These are phyloP conservation scores for Aureobasidium sp. DNA, from an alignment of 2,329 filamentous ascomycete species.

Conservation along the genomic window DNA sequence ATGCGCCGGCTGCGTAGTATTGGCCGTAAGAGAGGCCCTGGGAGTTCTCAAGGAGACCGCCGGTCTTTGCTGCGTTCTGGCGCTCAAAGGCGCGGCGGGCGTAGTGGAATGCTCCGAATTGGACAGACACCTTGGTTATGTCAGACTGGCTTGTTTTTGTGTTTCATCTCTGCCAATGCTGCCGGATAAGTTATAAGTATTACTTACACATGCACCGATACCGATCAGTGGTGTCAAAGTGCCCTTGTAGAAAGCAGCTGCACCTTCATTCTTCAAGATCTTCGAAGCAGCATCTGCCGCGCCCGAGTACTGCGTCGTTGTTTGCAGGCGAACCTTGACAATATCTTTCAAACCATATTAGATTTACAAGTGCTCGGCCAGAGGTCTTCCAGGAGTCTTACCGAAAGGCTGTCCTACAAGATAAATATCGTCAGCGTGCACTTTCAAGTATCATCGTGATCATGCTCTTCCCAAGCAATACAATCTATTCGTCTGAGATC, in stretches of 20 bases:
- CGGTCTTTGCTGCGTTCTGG: slow-evolving; percentile 50
- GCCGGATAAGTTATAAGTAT: background rate
- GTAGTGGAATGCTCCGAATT: slow-evolving; percentile 95
- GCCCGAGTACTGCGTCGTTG: slow-evolving; percentile 69
- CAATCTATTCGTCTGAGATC: too few relatives aligned
- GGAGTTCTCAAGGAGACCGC: slow-evolving; percentile 27
- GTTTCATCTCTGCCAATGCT: background rate
- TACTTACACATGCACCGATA: slow-evolving; percentile 80
- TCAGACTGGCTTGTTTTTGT: background rate
- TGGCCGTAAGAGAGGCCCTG: slow-evolving; percentile 66
- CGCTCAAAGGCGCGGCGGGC: slow-evolving; percentile 80
- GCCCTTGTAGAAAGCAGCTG: slow-evolving; percentile 94
- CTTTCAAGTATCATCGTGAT: background rate
- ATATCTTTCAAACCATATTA: slow-evolving; percentile 56
- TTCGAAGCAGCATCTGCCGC: slow-evolving; percentile 73
- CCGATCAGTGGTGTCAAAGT: slow-evolving; percentile 90
- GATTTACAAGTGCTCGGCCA: background rate
- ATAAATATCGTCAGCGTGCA: background rate
- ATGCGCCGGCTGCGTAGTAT: slow-evolving; percentile 86
- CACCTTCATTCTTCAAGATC: slow-evolving; percentile 83
- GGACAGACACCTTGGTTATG: slow-evolving; percentile 61
- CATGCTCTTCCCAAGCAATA: background rate
- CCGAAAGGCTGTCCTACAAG: slow-evolving; percentile 57
- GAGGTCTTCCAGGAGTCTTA: slow-evolving; percentile 30
- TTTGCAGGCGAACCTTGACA: slow-evolving; percentile 95